Evolutionary conservation across 2,329 filamentous ascomycete species (phyloP).

Genomic region (Colletotrichum limetticola): DNA sequence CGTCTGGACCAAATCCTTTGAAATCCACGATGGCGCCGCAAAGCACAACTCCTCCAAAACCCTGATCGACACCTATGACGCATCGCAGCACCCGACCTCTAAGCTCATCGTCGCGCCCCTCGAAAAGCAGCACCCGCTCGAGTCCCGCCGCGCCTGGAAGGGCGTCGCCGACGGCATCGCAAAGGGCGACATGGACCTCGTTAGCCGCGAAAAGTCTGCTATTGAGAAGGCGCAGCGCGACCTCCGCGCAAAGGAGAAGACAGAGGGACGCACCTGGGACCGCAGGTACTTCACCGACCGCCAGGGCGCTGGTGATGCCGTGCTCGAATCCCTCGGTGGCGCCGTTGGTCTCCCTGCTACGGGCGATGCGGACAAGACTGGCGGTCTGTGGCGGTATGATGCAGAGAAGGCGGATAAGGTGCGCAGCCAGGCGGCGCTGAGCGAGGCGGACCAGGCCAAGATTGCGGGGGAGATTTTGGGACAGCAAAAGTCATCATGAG

Average conservation of each 20-base stretch:
- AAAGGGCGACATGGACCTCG: slow-evolving; percentile 84
- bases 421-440: slow-evolving; percentile 61
- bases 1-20: slow-evolving; percentile 89
- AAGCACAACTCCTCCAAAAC: slow-evolving; percentile 61
- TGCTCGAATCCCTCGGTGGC: slow-evolving; percentile 57
- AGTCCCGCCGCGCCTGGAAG: slow-evolving; percentile 88
- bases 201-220: slow-evolving; percentile 82
- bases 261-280: slow-evolving; percentile 82
- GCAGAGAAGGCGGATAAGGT: slow-evolving; percentile 69
- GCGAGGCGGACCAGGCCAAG: slow-evolving; percentile 62
- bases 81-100: slow-evolving; percentile 67
- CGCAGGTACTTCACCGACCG: slow-evolving; percentile 80
- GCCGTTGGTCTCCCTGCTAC: slow-evolving; percentile 58
- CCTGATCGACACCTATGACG: slow-evolving; percentile 70
- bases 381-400: slow-evolving; percentile 70
- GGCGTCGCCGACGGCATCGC: slow-evolving; percentile 86
- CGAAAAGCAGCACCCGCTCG: slow-evolving; percentile 85
- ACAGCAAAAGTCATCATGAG: slow-evolving; percentile 38
- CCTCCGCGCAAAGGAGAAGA: slow-evolving; percentile 77
- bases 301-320: slow-evolving; percentile 53
- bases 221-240: slow-evolving; percentile 90
- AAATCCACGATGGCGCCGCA: slow-evolving; percentile 74
- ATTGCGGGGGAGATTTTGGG: slow-evolving; percentile 53
- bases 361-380: slow-evolving; percentile 70
- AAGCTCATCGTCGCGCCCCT: slow-evolving; percentile 77